Evolutionary conservation across 2,329 filamentous ascomycete genomes (phyloP), one percentile per base, ranked within the genome.

Genomic region (Diplocarpon rosae): DNA sequence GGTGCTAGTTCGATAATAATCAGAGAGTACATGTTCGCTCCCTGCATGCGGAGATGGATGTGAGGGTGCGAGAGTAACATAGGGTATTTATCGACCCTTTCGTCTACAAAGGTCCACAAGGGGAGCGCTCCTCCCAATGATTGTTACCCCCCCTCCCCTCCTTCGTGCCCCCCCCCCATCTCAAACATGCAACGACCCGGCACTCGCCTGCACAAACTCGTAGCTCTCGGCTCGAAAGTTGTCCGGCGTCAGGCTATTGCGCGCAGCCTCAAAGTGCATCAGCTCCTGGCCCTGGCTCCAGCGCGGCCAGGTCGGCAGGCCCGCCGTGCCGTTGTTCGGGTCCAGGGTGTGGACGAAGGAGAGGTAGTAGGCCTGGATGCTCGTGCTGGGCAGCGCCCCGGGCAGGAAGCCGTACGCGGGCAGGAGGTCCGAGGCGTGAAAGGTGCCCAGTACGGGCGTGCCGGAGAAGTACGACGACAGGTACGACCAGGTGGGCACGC

Each of bases 401-500:
- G 55, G 53, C 0, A 46, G 72, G n/a, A 56, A 45, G 1, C 54
- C 56, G 29, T 53, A 84, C 72, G 58, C 83, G 76, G 3, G 43
- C 29, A 85, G 53, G 1, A 89, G 54, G 53, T 89, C 85, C 1
- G 72, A 76, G 12, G 64, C 80, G 60, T 92, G 86, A 63, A 86
- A 83, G 0, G 84, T 89, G 14, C 86, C 85, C 0, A 90, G 62
- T 38, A 89, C 63, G 0, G 85, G 80, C 0, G 78, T 81, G 9
- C 80, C 80, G 58, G 80, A 77, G 65, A 82, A 63, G 64, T 89
- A 89, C 0, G 77, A 80, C 0, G 80, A 66, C 1, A 92, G 71
- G 63, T 88, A 92, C 0, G 80, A 85, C 83, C 83, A 92, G 1
- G 69, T 66, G 0, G 78, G 77, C 0, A 87, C 75, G 28, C 63